Evolutionary conservation across 768 basidiomycete species (phyloP).

Genomic region (Boletus fagicola): DNA sequence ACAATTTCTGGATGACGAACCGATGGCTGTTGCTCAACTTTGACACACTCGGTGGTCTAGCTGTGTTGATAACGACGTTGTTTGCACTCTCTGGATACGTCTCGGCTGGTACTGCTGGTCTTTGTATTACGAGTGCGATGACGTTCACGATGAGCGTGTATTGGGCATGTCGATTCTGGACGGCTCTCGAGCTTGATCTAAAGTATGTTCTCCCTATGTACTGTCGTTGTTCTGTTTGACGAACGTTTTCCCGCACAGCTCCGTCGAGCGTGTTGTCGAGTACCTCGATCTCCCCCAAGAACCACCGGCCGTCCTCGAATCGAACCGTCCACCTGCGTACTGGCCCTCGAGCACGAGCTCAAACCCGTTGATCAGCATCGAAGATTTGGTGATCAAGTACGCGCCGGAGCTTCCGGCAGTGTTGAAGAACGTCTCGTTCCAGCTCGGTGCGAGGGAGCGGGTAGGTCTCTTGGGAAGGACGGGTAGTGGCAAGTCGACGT

Average conservation of each 20-base stretch:
- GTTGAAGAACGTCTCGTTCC: conserved; percentile 72
- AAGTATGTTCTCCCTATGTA: conserved; percentile 48
- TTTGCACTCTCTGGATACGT: conserved; percentile 67
- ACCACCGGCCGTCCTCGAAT: conserved; percentile 72
- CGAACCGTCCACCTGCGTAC: conserved; percentile 79
- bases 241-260: conserved; percentile 40
- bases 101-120: conserved; percentile 60
- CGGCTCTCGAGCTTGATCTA: conserved; percentile 67
- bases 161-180: conserved; percentile 50
- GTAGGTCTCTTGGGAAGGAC: conserved; percentile 82
- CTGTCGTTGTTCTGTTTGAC: conserved; percentile 4
- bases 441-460: conserved; percentile 66
- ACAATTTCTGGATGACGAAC: conserved; percentile 87
- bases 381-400: conserved; percentile 79
- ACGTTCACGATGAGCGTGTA: conserved; percentile 52
- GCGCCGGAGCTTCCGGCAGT: conserved; percentile 82
- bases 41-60: conserved; percentile 70
- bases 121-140: conserved; percentile 76
- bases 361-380: conserved; percentile 59
- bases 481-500: conserved; percentile 77
- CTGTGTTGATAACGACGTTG: conserved; percentile 72
- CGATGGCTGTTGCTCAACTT: conserved; percentile 84
- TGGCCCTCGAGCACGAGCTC: conserved; percentile 80
- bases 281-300: conserved; percentile 90
- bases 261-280: conserved; percentile 89